Percentiles rank a stretch among this genome's conserved stretches.
Conservation (phyloP, 176 grass and related monocot genomes). For the Triticum turgidum region DNA sequence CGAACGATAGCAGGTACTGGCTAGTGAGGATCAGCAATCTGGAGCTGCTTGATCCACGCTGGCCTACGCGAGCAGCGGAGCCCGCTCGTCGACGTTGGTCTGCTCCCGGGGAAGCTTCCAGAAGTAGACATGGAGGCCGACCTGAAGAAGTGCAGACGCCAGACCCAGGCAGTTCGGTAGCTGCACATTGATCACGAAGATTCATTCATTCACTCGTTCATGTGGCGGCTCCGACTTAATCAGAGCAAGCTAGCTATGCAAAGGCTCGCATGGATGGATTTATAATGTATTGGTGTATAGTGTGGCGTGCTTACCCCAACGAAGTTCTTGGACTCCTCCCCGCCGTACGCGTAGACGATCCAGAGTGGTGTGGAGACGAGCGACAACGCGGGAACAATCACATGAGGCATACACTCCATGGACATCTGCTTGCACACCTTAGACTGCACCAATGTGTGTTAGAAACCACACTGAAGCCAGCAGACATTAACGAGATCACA, state of each 20-base stretch:
- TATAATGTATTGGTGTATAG: too few species aligned
- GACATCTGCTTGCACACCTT: neutral
- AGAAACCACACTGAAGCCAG: neutral
- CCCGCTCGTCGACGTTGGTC: too few species aligned
- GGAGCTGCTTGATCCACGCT: too few species aligned
- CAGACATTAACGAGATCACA: too few species aligned
- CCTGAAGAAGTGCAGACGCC: neutral
- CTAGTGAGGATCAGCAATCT: too few species aligned
- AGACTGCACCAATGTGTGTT: neutral
- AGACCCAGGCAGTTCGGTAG: neutral
- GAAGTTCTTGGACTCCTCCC: neutral
- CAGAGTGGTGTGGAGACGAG: neutral
- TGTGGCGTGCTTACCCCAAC: neutral
- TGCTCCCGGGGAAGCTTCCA: too few species aligned
- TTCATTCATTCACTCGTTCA: neutral
- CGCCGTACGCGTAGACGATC: neutral
- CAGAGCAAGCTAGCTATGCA: too few species aligned
- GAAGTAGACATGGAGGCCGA: neutral
- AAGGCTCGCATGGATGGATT: neutral
- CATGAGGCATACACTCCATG: neutral
- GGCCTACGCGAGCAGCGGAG: accelerated
- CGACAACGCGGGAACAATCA: neutral
- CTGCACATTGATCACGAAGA: neutral
- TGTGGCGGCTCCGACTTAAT: neutral
- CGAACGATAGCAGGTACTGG: too few species aligned